A percentile compares a stretch with the other conserved stretches of the same genome.
These are phyloP conservation scores for Verticillium nubilum DNA, from an alignment of 2,329 filamentous ascomycete species.

Conservation along the genomic window DNA sequence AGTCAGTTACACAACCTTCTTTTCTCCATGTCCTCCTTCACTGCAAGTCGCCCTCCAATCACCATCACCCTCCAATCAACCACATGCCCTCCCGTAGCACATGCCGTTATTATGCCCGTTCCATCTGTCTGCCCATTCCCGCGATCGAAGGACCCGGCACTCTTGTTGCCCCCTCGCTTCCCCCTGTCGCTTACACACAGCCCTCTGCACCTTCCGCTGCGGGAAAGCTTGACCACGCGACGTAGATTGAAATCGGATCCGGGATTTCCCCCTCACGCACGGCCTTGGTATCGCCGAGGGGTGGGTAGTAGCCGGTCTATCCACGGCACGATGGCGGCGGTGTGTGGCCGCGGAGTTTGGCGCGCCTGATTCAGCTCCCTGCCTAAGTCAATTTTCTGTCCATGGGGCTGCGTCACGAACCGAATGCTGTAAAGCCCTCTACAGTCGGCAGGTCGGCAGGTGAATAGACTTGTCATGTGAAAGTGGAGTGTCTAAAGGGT, in stretches of 20 bases:
- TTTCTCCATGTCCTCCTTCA: not conserved
- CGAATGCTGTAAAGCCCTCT: not conserved
- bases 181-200: not conserved
- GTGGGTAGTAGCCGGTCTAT: not conserved
- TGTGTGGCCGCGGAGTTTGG: not conserved
- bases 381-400: not conserved
- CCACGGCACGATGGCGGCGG: not conserved
- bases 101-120: not conserved
- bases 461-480: not conserved
- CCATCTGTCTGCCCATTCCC: not conserved
- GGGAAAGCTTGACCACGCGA: not conserved
- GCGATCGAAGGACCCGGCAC: not conserved
- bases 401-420: not conserved
- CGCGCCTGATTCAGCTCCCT: not conserved
- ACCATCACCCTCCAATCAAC: too few relatives aligned
- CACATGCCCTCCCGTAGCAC: not conserved
- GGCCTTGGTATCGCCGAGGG: not conserved
- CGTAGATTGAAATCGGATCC: not conserved
- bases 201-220: not conserved
- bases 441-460: too few relatives aligned
- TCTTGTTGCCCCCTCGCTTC: not conserved
- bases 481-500: not conserved
- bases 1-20: not conserved
- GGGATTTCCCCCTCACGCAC: not conserved
- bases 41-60: not conserved